phyloP scores from a whole-genome alignment of 1,139 yeast species.

The Hansenula lynferdii region DNA sequence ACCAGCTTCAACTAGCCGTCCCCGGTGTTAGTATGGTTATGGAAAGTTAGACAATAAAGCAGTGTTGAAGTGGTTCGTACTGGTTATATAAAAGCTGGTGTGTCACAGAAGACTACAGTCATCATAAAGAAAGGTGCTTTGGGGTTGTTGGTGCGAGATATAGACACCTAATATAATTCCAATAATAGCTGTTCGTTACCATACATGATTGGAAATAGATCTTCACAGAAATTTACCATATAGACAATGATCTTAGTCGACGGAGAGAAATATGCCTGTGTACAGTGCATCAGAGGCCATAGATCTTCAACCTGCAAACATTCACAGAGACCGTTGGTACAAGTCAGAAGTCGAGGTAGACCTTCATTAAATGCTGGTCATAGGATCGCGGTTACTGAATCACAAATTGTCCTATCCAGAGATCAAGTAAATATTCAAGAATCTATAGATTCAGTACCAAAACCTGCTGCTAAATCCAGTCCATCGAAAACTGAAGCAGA shows the following conservation, averaged over 20 bases:
- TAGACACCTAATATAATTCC: too few species aligned
- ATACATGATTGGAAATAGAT: too few species aligned
- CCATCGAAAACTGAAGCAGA: not conserved
- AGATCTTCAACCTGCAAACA: slow-evolving; percentile 87
- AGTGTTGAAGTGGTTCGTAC: too few species aligned
- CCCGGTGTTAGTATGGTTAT: too few species aligned
- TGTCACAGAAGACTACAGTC: too few species aligned
- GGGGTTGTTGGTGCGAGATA: too few species aligned
- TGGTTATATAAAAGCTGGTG: too few species aligned
- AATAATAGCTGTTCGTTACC: too few species aligned
- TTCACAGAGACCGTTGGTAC: slow-evolving; percentile 53
- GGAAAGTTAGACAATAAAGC: too few species aligned
- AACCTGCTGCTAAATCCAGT: not conserved
- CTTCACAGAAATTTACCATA: not conserved
- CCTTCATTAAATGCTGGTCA: slow-evolving; percentile 48
- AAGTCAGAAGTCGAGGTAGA: slow-evolving; percentile 49
- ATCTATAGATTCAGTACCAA: not conserved
- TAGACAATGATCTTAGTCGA: slow-evolving; percentile 78
- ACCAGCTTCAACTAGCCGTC: too few species aligned
- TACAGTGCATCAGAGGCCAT: slow-evolving; percentile 91
- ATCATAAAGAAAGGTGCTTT: too few species aligned
- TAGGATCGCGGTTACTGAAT: slow-evolving; percentile 40
- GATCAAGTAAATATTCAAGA: slow-evolving; percentile 12
- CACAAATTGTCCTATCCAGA: slow-evolving; percentile 13
- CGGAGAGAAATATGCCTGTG: slow-evolving; percentile 84